Evolutionary conservation across 140 eudicot species (phyloP), one percentile per base, ranked within the genome.

Genomic region (Erigeron philadelphicus): DNA sequence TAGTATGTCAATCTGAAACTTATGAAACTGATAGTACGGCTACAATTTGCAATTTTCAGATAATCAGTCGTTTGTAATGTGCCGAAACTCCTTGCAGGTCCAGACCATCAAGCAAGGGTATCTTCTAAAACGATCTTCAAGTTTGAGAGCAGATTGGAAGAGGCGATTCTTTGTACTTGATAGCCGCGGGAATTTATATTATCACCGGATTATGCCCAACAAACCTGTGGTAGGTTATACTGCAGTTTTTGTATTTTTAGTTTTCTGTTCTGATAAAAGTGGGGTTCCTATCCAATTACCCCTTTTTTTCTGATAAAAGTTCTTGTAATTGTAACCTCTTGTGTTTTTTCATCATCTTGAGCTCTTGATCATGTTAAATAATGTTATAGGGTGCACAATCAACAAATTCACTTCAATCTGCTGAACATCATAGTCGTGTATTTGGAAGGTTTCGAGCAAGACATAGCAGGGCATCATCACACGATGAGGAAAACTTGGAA

Each of bases 141-240:
- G 94, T 80, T 77, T 87, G 71, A 87, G 96, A 76, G 96, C 96
- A 57, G 96, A 89, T 79, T 93, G 96, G 96, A 93, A 89, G 66
- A 85, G 98, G 61, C 85, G 94, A 62, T 93, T 89, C 75, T 89
- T 93, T 79, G 89, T 93, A 43, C 98, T 93, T 59, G 98, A 93
- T 86, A 89, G 90, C 74, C 94, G 86, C 1, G 96, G 98, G 78
- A 86, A 79, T 66, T 84, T 93, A 43, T 89, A 86, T 79, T 93
- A 93, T 83, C 83, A 86, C 72, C 76, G 96, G 67, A 77, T 75
- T 54, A 77, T 79, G 67, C 83, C 87, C 61, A 71, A 73, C 66
- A 84, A 85, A 72, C 75, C 81, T 53, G 75, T 66, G 79, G 96
- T 88, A 85, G 73, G 95, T 68, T 78, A 25, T 17, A 67, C 12